Evolutionary conservation across 768 basidiomycete genomes (phyloP), one percentile per base, ranked within the genome.

Genomic region (Nidularia pulvinata): DNA sequence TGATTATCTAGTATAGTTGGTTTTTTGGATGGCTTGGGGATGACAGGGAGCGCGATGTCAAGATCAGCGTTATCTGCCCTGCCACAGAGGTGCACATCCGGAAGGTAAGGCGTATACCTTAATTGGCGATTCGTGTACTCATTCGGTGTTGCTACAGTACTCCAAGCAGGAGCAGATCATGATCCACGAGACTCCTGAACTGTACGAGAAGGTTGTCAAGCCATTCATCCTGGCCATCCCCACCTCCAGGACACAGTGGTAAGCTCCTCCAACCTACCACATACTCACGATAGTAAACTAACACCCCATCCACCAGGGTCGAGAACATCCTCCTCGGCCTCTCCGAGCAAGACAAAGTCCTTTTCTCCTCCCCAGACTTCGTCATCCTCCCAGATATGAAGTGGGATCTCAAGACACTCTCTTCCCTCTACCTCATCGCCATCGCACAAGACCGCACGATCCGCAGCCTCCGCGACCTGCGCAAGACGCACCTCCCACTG

Each of bases 341-440:
- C 33, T 86, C 91, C 4, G 94, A 98, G 67, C 78, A 81, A 16
- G 80, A 87, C 13, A 85, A 87, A 44, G 68, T 98, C 22, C 70
- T 97, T 16, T 86, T 78, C 62, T 80, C 86, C 1, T 79, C 77
- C 10, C 67, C 81, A 0, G 75, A 80, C 5, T 97, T 90, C 62
- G 59, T 96, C 37, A 85, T 99, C 52, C 70, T 97, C 0, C 96
- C 96, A 0, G 96, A 99, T 70, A 89, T 97, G 84, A 98, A 98
- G 73, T 98, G 96, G 96, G 94, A 98, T 65, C 78, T 85, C 32
- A 80, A 74, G 22, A 90, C 84, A 0, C 58, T 90, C n/a, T 70
- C 82, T 0, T 82, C 91, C 1, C 76, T 99, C 50, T 98, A 99
- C 67, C 85, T 98, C 54, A 75, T 94, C 37, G 93, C 89, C 0